Percentiles rank a stretch among this genome's conserved stretches.
phyloP scores from a whole-genome alignment of 352 stramenopile species.

The Phytopythium litorale region DNA sequence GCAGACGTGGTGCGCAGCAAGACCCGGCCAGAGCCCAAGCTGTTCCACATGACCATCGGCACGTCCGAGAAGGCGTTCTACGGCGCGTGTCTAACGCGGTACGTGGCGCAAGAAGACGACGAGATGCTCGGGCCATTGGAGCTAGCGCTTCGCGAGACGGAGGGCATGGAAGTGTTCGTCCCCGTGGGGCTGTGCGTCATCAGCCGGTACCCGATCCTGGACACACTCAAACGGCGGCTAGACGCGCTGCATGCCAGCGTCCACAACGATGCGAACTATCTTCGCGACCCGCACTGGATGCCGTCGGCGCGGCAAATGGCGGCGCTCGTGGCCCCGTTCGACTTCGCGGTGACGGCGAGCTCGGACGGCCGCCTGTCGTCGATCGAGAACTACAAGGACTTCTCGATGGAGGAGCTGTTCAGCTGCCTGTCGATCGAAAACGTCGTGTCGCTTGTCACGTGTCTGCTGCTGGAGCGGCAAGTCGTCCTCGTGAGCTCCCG shows the following conservation, averaged over 20 bases:
- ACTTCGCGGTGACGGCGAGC: constrained; percentile 34
- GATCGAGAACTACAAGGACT: constrained; percentile 62
- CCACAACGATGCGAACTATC: constrained; percentile 50
- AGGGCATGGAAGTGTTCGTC: constrained; percentile 77
- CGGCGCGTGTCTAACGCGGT: constrained; percentile 73
- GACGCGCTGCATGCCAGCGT: constrained; percentile 57
- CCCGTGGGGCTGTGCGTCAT: constrained; percentile 76
- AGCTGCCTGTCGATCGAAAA: constrained; percentile 71
- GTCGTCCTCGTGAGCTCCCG: constrained; percentile 74
- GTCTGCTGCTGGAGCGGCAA: constrained; percentile 73
- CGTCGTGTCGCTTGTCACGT: constrained; percentile 61
- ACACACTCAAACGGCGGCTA: constrained; percentile 73
- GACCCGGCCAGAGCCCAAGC: constrained; percentile 48
- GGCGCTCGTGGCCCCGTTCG: constrained; percentile 57
- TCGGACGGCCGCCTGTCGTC: constrained; percentile 35
- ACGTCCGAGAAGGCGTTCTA: constrained; percentile 82
- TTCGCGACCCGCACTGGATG: constrained; percentile 53
- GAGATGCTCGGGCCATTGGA: constrained; percentile 70
- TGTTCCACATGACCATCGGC: constrained; percentile 85
- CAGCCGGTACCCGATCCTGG: constrained; percentile 75
- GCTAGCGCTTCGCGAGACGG: constrained; percentile 74
- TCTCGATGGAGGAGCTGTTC: constrained; percentile 83
- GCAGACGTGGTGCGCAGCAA: constrained; percentile 59
- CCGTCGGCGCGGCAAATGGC: constrained; percentile 53
- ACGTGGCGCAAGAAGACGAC: constrained; percentile 63